These are phyloP conservation scores for Pseudogymnoascus sp. DNA, from an alignment of 2,329 filamentous ascomycete species.

Conservation along the genomic window DNA sequence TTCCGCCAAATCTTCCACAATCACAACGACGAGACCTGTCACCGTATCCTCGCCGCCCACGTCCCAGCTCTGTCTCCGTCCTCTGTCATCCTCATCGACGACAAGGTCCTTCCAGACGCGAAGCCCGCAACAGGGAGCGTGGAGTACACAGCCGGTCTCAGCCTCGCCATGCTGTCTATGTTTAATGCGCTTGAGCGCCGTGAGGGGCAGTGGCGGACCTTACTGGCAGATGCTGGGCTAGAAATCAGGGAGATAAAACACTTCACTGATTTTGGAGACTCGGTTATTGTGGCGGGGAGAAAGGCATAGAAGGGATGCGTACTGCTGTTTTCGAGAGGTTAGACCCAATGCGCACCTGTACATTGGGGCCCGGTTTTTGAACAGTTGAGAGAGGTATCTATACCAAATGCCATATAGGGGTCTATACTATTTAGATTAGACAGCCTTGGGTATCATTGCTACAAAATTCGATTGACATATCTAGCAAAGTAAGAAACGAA, in stretches of 20 bases:
- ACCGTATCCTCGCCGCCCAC: slow-evolving; percentile 20
- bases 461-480: too few species aligned
- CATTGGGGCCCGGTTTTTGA: too few species aligned
- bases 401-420: too few species aligned
- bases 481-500: too few species aligned
- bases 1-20: slow-evolving; percentile 28
- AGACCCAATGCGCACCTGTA: neutral
- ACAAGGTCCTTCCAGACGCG: neutral
- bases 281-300: slow-evolving; percentile 17
- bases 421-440: too few species aligned
- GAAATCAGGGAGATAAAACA: slow-evolving; percentile 20
- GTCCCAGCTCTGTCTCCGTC: slow-evolving; percentile 9
- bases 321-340: neutral
- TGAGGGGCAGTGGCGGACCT: slow-evolving; percentile 21
- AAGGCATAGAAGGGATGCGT: neutral
- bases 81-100: slow-evolving; percentile 13
- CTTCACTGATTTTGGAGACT: slow-evolving; percentile 21
- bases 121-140: slow-evolving; percentile 13
- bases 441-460: too few species aligned
- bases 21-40: slow-evolving; percentile 21
- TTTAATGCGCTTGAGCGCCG: slow-evolving; percentile 24
- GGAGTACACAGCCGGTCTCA: slow-evolving; percentile 18
- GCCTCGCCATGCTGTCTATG: slow-evolving; percentile 23
- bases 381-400: too few species aligned
- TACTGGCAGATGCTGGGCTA: slow-evolving; percentile 20